Evolutionary conservation across 1,284 basidiomycete species (phyloP), one percentile per base, ranked within the genome.

Genomic region (Dichomitus squalens): DNA sequence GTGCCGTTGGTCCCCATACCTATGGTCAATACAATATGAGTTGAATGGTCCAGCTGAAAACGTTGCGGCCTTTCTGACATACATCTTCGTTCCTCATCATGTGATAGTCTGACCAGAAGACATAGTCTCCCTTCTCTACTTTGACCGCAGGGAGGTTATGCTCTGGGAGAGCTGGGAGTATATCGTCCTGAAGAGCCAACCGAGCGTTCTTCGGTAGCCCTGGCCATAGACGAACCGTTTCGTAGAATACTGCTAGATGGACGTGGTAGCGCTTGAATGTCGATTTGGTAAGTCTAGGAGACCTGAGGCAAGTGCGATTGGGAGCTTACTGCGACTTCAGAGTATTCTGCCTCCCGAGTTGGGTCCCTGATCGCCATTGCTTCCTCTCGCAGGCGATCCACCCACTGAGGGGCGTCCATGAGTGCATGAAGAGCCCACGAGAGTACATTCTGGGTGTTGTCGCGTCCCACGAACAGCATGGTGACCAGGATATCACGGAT

Each of bases 181-280:
- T 55, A 44, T 68, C 67, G 29, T 70, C 68, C 11, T 36, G 21
- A 16, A 62, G 23, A 1, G 67, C 68, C 8, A 61, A 34, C 4
- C 68, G 61, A 7, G 61, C 64, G 51, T 70, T 70, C 61, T 70
- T 69, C 2, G 68, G 66, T 14, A 69, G 36, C 29, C 66, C 68
- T n/a, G 68, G 68, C 66, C 66, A 70, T 12, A 70, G 56, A 4
- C 68, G 59, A 12, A 70, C 36, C 4, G 64, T 66, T 52, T 70
- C 68, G 46, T 66, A 67, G 54, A 69, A 61, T 4, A 70, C 68
- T 4, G 68, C 68, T 3, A 61, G 58, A 43, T 68, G 66, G 20
- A 66, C 52, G 14, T 46, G 65, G 38, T 63, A 69, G 27, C 34
- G 65, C 65, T 49, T 12, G 39, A 18, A 44, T 57, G 62, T 51